Conservation (phyloP, 176 grass and related monocot genomes). For the Aegilops tauschii region DNA sequence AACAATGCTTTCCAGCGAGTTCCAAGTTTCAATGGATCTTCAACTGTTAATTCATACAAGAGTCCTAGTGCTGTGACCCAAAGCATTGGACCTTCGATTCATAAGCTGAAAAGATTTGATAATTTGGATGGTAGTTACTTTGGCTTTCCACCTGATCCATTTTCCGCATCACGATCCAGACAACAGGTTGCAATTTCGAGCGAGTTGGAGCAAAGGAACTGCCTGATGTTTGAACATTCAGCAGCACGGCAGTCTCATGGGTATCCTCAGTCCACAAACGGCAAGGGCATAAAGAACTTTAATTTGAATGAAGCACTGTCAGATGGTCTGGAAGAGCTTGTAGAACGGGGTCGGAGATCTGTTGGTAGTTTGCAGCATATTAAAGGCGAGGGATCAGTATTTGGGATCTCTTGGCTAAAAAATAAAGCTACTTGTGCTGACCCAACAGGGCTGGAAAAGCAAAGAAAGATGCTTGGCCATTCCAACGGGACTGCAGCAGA, state of each 20-base stretch:
- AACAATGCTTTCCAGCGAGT: slow-evolving; percentile 39
- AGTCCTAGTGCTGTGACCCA: slow-evolving; percentile 26
- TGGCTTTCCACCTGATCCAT: slow-evolving; percentile 35
- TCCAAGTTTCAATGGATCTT: slow-evolving; percentile 45
- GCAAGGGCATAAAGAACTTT: slow-evolving; percentile 42
- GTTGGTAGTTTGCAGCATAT: slow-evolving; percentile 28
- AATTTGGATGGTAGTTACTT: slow-evolving; percentile 28
- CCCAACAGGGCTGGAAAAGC: slow-evolving; percentile 25
- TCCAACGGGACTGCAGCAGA: slow-evolving; percentile 38
- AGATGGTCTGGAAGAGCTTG: slow-evolving; percentile 40
- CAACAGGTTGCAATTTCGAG: slow-evolving; percentile 28
- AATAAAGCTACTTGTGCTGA: slow-evolving; percentile 48
- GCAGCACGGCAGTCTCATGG: slow-evolving; percentile 26
- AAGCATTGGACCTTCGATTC: slow-evolving; percentile 19
- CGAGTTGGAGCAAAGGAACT: slow-evolving; percentile 35
- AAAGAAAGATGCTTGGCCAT: slow-evolving; percentile 38
- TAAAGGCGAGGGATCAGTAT: slow-evolving; percentile 26
- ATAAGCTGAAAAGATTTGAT: slow-evolving; percentile 19
- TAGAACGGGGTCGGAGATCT: slow-evolving; percentile 12
- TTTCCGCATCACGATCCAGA: slow-evolving; percentile 13
- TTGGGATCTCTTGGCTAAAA: slow-evolving; percentile 43
- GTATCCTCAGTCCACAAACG: slow-evolving; percentile 32
- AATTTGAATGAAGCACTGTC: slow-evolving; percentile 65
- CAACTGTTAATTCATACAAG: slow-evolving; percentile 24
- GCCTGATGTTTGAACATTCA: slow-evolving; percentile 34